A percentile compares a stretch with the other conserved stretches of the same genome.
Evolutionary conservation across 495 filamentous ascomycete genomes (phyloP).

Genomic region (Aspergillus bertholletiae): DNA sequence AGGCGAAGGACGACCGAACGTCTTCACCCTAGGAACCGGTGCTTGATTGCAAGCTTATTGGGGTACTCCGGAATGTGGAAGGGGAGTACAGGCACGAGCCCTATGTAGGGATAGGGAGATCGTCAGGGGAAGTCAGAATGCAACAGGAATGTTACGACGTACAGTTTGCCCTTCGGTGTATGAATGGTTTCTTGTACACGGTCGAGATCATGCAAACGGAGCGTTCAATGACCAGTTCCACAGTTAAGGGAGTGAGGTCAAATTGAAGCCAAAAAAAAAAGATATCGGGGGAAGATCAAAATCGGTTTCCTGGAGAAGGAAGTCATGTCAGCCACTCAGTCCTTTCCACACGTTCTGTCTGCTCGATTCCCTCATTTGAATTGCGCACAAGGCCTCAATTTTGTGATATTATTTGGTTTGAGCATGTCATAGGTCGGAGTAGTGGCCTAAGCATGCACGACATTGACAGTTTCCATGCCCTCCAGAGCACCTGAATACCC

Average conservation of each 20-base stretch:
- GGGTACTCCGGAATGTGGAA: constrained; percentile 54
- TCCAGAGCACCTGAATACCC: constrained; percentile 7
- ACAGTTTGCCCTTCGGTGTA: constrained; percentile 35
- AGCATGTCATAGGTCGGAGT: constrained; percentile 16
- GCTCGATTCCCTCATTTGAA: not conserved
- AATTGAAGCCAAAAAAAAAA: constrained; percentile 16
- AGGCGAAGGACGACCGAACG: constrained; percentile 70
- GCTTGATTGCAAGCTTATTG: constrained; percentile 24
- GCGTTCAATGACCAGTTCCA: constrained; percentile 19
- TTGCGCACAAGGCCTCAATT: constrained; percentile 1
- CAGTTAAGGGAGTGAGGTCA: constrained; percentile 24
- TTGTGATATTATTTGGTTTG: constrained; percentile 5
- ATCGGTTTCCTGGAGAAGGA: constrained; percentile 11
- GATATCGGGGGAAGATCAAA: constrained; percentile 9
- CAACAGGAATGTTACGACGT: constrained; percentile 31
- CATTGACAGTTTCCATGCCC: not conserved
- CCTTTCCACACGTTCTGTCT: not conserved
- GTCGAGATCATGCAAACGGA: constrained; percentile 10
- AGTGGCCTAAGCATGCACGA: constrained; percentile 13
- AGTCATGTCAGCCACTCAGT: constrained; percentile 5
- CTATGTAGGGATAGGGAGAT: constrained; percentile 44
- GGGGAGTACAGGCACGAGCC: constrained; percentile 40
- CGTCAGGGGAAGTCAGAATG: constrained; percentile 37
- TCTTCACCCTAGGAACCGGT: constrained; percentile 56
- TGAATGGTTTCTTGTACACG: constrained; percentile 18